Conservation (phyloP, 2,329 filamentous ascomycete genomes). For the Alternaria angustiovoidea region DNA sequence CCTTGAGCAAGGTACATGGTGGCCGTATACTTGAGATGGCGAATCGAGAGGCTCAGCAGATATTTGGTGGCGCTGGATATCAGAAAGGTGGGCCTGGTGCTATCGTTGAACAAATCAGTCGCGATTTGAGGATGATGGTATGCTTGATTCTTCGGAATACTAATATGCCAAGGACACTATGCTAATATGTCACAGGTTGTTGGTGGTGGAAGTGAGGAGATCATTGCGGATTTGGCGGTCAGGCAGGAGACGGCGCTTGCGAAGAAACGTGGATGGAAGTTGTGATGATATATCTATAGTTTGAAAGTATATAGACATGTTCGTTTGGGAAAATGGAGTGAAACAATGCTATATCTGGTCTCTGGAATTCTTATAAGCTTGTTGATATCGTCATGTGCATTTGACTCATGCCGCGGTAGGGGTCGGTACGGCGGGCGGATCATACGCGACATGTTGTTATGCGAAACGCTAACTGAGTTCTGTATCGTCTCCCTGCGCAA, state of each 20-base stretch:
- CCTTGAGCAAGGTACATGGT: constrained; percentile 59
- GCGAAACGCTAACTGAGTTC: neutral
- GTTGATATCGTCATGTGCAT: neutral
- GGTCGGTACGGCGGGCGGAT: neutral
- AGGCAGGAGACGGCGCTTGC: constrained; percentile 56
- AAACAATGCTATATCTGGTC: neutral
- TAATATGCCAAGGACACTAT: neutral
- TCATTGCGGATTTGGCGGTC: constrained; percentile 62
- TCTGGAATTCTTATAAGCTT: neutral
- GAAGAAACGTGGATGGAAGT: constrained; percentile 56
- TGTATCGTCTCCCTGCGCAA: neutral
- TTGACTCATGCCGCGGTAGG: neutral
- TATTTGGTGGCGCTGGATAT: constrained; percentile 63
- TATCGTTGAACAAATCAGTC: constrained; percentile 62
- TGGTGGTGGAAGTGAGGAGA: constrained; percentile 63
- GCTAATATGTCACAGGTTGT: constrained; percentile 45
- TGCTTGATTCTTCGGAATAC: constrained; percentile 50
- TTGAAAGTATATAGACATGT: neutral
- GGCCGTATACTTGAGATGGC: constrained; percentile 61
- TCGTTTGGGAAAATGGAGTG: neutral
- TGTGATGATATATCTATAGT: constrained; percentile 31
- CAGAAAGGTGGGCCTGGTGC: constrained; percentile 59
- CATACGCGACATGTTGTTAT: neutral
- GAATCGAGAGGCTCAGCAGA: constrained; percentile 62
- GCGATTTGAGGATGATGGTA: constrained; percentile 61